Percentiles rank a stretch among this genome's conserved stretches.
phyloP scores from a whole-genome alignment of 805 yeast species.

The Nakazawaea sp. region DNA sequence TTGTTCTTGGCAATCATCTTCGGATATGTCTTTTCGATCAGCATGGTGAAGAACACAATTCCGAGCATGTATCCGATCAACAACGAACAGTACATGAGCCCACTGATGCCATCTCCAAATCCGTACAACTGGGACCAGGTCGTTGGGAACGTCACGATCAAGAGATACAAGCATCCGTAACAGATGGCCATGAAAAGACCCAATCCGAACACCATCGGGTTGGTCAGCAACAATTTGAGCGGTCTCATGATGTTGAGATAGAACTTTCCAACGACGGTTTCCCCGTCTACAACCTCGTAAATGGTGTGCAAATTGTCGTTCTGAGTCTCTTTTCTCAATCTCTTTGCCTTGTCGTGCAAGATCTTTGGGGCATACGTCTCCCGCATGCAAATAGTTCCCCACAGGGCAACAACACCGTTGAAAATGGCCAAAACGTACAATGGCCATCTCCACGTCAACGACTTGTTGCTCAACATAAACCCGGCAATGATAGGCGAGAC shows the following conservation, averaged over 20 bases:
- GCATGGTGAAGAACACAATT: slow-evolving; percentile 37
- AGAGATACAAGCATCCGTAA: slow-evolving; percentile 60
- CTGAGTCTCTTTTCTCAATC: slow-evolving; percentile 45
- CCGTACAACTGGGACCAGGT: slow-evolving; percentile 43
- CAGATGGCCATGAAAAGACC: slow-evolving; percentile 57
- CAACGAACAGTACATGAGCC: slow-evolving; percentile 52
- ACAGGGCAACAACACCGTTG: slow-evolving; percentile 39
- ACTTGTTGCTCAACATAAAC: slow-evolving; percentile 48
- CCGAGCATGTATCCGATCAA: slow-evolving; percentile 51
- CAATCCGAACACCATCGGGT: slow-evolving; percentile 59
- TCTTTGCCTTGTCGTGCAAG: slow-evolving; percentile 36
- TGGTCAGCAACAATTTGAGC: slow-evolving; percentile 38
- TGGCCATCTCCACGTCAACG: slow-evolving; percentile 56
- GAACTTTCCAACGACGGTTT: slow-evolving; percentile 30
- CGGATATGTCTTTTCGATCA: slow-evolving; percentile 33
- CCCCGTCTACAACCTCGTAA: slow-evolving; percentile 51
- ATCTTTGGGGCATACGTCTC: slow-evolving; percentile 58
- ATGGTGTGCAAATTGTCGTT: slow-evolving; percentile 51
- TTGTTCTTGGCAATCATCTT: slow-evolving; percentile 31
- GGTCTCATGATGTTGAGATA: slow-evolving; percentile 45
- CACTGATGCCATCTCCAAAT: slow-evolving; percentile 39
- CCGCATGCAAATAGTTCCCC: slow-evolving; percentile 37
- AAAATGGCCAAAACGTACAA: slow-evolving; percentile 49
- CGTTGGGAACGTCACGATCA: slow-evolving; percentile 53
- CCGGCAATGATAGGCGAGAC: slow-evolving; percentile 48